Conservation (phyloP, 345 rosid species). For the Acer yangbiense region DNA sequence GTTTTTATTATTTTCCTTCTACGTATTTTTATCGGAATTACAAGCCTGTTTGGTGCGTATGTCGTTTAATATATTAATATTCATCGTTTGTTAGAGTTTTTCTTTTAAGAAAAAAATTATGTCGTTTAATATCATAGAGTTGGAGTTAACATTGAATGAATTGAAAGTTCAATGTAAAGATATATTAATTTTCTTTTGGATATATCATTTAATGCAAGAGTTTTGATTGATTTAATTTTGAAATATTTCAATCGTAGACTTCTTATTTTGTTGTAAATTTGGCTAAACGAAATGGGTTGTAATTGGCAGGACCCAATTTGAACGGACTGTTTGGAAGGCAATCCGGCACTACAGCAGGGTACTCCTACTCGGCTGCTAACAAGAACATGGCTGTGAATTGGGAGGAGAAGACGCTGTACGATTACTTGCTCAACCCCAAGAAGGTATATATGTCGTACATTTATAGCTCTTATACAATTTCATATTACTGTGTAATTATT, state of each 20-base stretch:
- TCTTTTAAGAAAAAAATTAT: no score
- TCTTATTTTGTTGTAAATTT: no score
- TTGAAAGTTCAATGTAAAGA: not conserved
- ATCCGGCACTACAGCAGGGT: constrained; percentile 69
- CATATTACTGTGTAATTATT: not conserved
- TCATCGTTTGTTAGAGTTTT: no score
- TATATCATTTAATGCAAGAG: no score
- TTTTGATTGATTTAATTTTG: no score
- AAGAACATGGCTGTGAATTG: constrained; percentile 83
- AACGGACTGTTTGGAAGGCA: constrained; percentile 92
- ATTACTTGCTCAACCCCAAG: constrained; percentile 88
- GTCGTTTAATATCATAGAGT: no score
- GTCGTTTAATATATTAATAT: no score
- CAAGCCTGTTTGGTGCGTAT: no score
- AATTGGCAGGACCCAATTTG: constrained; percentile 73
- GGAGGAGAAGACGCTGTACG: constrained; percentile 86
- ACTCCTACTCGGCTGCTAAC: constrained; percentile 92
- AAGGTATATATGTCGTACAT: constrained; percentile 41
- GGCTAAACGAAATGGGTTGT: not conserved
- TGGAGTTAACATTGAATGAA: not conserved
- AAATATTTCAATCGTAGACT: no score
- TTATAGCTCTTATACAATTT: not conserved
- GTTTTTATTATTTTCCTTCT: no score
- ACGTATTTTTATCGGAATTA: no score
- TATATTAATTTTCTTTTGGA: not conserved